phyloP scores from a whole-genome alignment of 495 filamentous ascomycete species.

The Penicillium ochrochloron region DNA sequence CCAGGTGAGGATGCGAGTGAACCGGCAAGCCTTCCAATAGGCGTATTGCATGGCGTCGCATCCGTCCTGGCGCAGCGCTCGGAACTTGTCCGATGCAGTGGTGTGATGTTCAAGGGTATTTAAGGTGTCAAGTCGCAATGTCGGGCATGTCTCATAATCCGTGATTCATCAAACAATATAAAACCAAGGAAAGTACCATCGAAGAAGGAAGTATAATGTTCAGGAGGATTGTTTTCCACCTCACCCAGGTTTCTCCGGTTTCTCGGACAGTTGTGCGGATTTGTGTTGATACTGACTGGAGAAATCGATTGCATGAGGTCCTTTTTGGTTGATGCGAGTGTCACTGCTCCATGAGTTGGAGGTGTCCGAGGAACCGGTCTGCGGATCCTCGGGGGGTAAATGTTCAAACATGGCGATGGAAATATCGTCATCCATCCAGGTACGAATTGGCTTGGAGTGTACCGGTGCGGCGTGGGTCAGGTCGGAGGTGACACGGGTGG shows the following conservation, averaged over 20 bases:
- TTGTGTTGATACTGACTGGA: slow-evolving; percentile 26
- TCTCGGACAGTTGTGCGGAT: slow-evolving; percentile 15
- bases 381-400: slow-evolving; percentile 22
- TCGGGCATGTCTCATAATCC: slow-evolving; percentile 28
- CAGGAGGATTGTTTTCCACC: not conserved
- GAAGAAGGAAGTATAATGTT: not conserved
- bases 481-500: slow-evolving; percentile 48
- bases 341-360: slow-evolving; percentile 43
- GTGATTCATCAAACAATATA: slow-evolving; percentile 25
- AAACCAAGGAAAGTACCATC: not conserved
- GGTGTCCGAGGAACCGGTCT: slow-evolving; percentile 33
- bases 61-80: not conserved
- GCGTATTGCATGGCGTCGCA: too few species aligned
- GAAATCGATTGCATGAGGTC: slow-evolving; percentile 35
- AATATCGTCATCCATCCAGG: slow-evolving; percentile 49
- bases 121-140: slow-evolving; percentile 18
- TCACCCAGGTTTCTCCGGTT: slow-evolving; percentile 25
- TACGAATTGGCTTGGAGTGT: slow-evolving; percentile 27
- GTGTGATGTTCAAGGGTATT: slow-evolving; percentile 10
- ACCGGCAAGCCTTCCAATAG: not conserved
- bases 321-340: slow-evolving; percentile 33
- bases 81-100: not conserved
- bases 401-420: slow-evolving; percentile 54
- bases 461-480: slow-evolving; percentile 44
- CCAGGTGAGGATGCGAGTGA: not conserved